Base-by-base conservation (phyloP, 805 yeast genomes). In the Candida dendrica region DNA sequence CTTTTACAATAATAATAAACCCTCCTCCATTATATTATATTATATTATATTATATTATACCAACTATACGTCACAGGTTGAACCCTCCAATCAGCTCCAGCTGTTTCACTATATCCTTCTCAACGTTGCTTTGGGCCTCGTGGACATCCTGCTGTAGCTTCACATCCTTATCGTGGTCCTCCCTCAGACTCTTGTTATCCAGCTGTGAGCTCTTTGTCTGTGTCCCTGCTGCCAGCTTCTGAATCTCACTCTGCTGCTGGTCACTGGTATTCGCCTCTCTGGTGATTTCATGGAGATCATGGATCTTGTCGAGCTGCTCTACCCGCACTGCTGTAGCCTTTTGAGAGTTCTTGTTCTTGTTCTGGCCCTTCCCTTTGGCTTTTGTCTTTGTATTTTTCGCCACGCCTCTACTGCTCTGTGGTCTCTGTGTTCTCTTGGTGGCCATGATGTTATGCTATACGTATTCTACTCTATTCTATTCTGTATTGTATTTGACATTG, bases 81-180 rank as follows among this genome's bases (percentile, higher is more conserved):
- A 38, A 38, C 17, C 40, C 41, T 32, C 40, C 41, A 24, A 38
- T 38, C 36, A 24, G 17, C 22, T 60, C 63, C n/a, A 61, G 52
- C 39, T 63, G 68, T 33, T 53, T 49, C 29, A 49, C 36, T 32
- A 63, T 42, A 37, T 47, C 53, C 24, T 52, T 50, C 7, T 59
- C 55, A 4, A 59, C 53, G 11, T 53, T 55, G 34, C 50, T 47
- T 37, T 52, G 48, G 36, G 51, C 47, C 2, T 44, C 42, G 15
- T 47, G 43, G 1, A 51, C 42, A 34, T 44, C 41, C 13, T 49
- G 49, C 22, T 50, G 50, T 7, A 44, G 46, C 29, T 45, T 41
- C 17, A 48, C 47, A 42, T 63, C 65, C 18, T 49, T 49, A 34
- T 49, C 31, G 17, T 52, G 50, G 42, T 58, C 66, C 18, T 53